Percentiles rank a stretch among this genome's conserved stretches.
These are phyloP conservation scores for Colletotrichum cuscutae DNA, from an alignment of 2,329 filamentous ascomycete species.

Conservation along the genomic window DNA sequence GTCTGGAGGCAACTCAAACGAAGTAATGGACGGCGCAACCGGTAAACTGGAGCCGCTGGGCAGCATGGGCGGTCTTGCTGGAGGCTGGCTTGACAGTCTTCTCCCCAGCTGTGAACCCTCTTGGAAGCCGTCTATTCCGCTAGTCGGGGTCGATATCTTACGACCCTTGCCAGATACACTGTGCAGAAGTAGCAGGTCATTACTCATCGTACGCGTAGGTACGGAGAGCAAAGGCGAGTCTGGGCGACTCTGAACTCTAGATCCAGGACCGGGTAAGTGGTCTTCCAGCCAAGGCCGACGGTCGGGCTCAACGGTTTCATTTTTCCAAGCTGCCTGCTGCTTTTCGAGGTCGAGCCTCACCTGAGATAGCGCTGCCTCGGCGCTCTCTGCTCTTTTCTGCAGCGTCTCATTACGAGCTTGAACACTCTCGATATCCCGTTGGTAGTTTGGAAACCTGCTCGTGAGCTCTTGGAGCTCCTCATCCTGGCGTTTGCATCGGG, in stretches of 20 bases:
- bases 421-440: conserved; percentile 71
- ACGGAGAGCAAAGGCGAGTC: conserved; percentile 64
- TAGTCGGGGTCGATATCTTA: conserved; percentile 62
- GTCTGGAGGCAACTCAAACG: conserved; percentile 54
- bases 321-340: conserved; percentile 55
- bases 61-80: conserved; percentile 52
- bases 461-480: conserved; percentile 82
- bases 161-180: conserved; percentile 46
- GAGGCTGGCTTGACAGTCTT: conserved; percentile 62
- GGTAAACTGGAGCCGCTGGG: conserved; percentile 49
- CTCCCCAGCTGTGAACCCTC: conserved; percentile 54
- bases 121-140: conserved; percentile 53
- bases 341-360: conserved; percentile 61
- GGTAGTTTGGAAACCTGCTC: conserved; percentile 70
- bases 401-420: conserved; percentile 70
- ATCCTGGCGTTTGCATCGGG: conserved; percentile 74
- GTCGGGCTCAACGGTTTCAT: conserved; percentile 51
- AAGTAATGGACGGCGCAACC: conserved; percentile 55
- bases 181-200: conserved; percentile 56
- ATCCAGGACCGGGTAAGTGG: conserved; percentile 49
- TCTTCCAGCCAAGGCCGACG: conserved; percentile 65
- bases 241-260: conserved; percentile 61
- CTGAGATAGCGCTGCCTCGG: conserved; percentile 72
- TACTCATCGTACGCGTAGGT: conserved; percentile 62
- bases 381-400: conserved; percentile 71